Evolutionary conservation across 2,329 filamentous ascomycete genomes (phyloP), one percentile per base, ranked within the genome.

Genomic region (Zelopaecilomyces penicillatus): DNA sequence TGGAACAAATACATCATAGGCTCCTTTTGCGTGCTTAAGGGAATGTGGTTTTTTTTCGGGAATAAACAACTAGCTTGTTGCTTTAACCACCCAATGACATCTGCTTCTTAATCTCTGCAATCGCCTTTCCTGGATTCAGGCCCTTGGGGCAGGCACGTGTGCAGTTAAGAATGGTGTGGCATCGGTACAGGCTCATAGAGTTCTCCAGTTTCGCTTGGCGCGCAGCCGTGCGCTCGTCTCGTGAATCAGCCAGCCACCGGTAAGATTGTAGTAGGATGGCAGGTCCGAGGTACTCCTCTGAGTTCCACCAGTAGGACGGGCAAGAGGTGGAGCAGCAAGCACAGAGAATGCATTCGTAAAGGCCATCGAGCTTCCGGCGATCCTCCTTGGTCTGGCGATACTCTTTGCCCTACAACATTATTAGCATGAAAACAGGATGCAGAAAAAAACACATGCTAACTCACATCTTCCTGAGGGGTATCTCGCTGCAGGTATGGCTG

Each of bases 231-330:
- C 80, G 82, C 80, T 96, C 85, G 66, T 98, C 93, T 69, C 93
- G 85, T 37, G 87, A 94, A 67, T 98, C 93, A 62, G 83, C 85
- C 55, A 98, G 77, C 93, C 93, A 98, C 64, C 91, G 83, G 82
- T 97, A 98, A 6, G 89, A 95, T 73, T 98, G 93, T 55, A 98
- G 82, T 43, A 98, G 85, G 50, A 98, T 87, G 55, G 93, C 93
- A 48, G 93, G 93, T 52, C 93, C 93, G 41, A 98, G 87, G 74
- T 98, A 98, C 70, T 97, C 90, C 72, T 97, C 90, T 57, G 85
- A 83, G 76, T 98, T 98, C 93, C 93, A 98, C 93, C 93, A 98
- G 78, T 98, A 98, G 12, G 89, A 96, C n/a, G 93, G 93, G 78
- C 93, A 98, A 39, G 91, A 95, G 26, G 93, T 98, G 55, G 87